Evolutionary conservation across 192 early-diverging fungal species (phyloP), one percentile per base, ranked within the genome.

Genomic region (Entomortierella lignicola): DNA sequence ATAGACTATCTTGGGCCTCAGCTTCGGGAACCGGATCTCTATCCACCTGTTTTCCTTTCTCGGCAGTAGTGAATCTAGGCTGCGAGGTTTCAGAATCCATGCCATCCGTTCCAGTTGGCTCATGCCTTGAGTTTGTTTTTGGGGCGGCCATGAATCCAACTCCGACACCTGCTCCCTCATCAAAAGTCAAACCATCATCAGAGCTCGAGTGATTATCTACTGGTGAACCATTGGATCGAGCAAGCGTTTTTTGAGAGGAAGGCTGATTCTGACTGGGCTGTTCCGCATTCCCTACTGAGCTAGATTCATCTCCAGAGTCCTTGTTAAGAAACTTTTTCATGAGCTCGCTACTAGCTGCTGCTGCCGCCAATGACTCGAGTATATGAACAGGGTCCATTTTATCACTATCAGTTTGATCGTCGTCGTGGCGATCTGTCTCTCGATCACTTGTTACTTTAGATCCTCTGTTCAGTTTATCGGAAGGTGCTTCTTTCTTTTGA

Each of bases 261-360:
- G 41, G 26, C 15, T 44, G n/a, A 21, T n/a, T 2, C 10, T 12
- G 23, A 25, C 25, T 25, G 54, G 15, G 31, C 25, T 25, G 23
- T 21, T 25, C 47, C 4, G 2, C 55, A 12, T 18, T 48, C 20
- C 4, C 37, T 23, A 10, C 8, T 34, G 48, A 50, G 30, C 8
- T 52, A 7, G 47, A 41, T 27, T 60, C 71, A 2, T 51, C 71
- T 4, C 31, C 71, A 17, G 71, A 72, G 17, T 72, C 63, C 10
- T 51, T 58, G 20, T 55, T 12, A 18, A 63, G 48, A 17, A 50
- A 27, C 39, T 15, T 31, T 56, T 54, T 47, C 27, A 50, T 48
- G 30, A 67, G 29, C 1, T 44, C 17, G n/a, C 59, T 25, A 42
- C 56, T 21, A 31, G 56, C 63, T 26, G 62, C 71, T 3, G 56